Percentiles rank a stretch among this genome's conserved stretches.
These are phyloP conservation scores for Oryza officinalis DNA, from an alignment of 176 grass and related monocot species.

Conservation along the genomic window DNA sequence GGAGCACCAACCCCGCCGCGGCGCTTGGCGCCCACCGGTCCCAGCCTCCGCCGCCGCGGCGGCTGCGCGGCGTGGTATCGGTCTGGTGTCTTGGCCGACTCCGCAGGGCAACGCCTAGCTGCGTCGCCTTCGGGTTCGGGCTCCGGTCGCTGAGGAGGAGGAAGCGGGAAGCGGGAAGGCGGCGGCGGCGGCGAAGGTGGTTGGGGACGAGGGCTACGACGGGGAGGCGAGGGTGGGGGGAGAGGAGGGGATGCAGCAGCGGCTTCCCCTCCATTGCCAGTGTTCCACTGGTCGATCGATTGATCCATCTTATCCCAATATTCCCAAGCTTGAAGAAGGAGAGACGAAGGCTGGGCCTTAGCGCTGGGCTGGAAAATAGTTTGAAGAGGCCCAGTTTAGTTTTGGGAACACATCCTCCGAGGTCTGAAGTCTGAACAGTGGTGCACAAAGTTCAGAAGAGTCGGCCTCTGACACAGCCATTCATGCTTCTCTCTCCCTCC, in stretches of 20 bases:
- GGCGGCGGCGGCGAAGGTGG: neutral
- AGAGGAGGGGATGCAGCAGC: slow-evolving; percentile 30
- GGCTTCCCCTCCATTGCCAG: slow-evolving; percentile 39
- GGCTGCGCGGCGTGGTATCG: neutral
- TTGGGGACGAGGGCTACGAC: no score
- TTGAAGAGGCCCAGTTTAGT: neutral
- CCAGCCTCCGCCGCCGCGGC: neutral
- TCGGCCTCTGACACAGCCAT: no score
- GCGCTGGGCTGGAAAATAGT: neutral
- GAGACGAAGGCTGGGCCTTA: neutral
- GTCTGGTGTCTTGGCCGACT: neutral
- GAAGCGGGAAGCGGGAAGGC: slow-evolving; percentile 21
- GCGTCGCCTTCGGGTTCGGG: slow-evolving; percentile 32
- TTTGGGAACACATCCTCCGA: neutral
- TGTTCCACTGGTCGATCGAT: slow-evolving; percentile 1
- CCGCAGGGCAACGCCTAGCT: slow-evolving; percentile 21
- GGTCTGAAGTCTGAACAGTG: no score
- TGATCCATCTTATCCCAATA: slow-evolving; percentile 6
- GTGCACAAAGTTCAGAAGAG: neutral
- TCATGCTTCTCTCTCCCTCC: no score
- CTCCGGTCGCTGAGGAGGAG: slow-evolving; percentile 14
- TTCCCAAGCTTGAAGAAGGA: neutral
- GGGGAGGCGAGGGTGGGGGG: no score
- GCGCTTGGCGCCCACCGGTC: slow-evolving; percentile 31
- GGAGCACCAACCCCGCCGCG: slow-evolving; percentile 43